Evolutionary conservation across 2,329 filamentous ascomycete species (phyloP), one percentile per base, ranked within the genome.

Genomic region (Alternaria rosae): DNA sequence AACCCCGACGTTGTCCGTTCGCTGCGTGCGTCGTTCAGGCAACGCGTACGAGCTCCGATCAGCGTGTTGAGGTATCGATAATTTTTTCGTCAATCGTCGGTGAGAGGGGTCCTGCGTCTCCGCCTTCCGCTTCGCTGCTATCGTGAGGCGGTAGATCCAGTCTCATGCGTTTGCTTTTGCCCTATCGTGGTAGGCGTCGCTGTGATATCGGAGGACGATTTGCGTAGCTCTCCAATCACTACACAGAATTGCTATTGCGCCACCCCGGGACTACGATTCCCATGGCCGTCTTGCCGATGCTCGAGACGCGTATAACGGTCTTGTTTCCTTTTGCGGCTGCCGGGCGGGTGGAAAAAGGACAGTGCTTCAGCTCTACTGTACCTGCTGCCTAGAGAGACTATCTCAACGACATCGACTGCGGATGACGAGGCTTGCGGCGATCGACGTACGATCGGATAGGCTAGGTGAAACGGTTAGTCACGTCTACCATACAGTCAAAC

Each of bases 371-470:
- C 41, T 28, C 38, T 30, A 48, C 52, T 17, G 12, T 54, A 48
- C 51, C 62, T 70, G 66, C 58, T 69, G 69, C 68, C 66, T 69
- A 65, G 61, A 65, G 61, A 67, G 54, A 50, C 66, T 61, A 52
- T 57, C 61, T 62, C 56, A 57, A 69, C 65, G 51, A 65, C 57
- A 32, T 35, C 48, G 54, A 54, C 47, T 54, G 23, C 48, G 35
- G 26, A 54, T 55, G 15, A 54, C 43, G 41, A 52, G 23, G 52
- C 57, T 57, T 56, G 51, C 42, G 52, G 41, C 28, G 35, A 28
- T 55, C 26, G 52, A 53, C 28, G 54, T 41, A 56, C 35, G 35
- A 44, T 42, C 30, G 42, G 11, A 54, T 38, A 42, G 42, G 6
- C 50, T 55, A 55, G 20, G 25, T 11, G 1, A 54, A 59, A 43